These are phyloP conservation scores for Mariannaea elegans DNA, from an alignment of 2,329 filamentous ascomycete species.

Conservation along the genomic window DNA sequence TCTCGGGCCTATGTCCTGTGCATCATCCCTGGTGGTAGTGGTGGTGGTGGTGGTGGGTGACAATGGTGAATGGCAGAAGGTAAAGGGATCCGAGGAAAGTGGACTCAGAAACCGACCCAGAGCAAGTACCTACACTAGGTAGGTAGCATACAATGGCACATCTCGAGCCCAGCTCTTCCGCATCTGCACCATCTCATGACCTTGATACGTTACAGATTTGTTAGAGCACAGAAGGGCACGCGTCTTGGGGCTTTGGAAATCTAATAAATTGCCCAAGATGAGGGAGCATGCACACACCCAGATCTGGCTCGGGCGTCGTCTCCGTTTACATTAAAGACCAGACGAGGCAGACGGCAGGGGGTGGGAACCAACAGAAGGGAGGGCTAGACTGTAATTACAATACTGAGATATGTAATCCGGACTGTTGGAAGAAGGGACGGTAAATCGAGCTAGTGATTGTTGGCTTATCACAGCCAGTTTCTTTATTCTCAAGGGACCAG, in stretches of 20 bases:
- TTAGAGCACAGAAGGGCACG: neutral
- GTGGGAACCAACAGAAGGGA: neutral
- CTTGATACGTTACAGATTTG: neutral
- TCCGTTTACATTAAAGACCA: neutral
- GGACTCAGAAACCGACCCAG: neutral
- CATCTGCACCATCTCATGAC: conserved; percentile 4
- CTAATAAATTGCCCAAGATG: conserved; percentile 7
- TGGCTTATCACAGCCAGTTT: too few species aligned
- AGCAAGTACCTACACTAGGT: too few species aligned
- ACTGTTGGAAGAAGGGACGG: neutral
- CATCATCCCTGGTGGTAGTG: too few species aligned
- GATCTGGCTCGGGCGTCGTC: conserved; percentile 6
- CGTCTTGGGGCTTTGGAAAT: neutral
- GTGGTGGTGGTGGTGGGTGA: conserved; percentile 17
- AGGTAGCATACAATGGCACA: neutral
- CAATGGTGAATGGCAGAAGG: conserved; percentile 5
- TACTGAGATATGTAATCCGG: neutral
- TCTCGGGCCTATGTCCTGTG: too few species aligned
- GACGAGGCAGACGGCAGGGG: neutral
- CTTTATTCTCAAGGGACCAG: neutral
- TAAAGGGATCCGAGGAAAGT: conserved; percentile 9
- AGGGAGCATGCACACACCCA: conserved; percentile 11
- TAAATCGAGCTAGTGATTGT: neutral
- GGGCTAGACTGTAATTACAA: too few species aligned
- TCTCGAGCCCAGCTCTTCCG: too few species aligned